phyloP scores from a whole-genome alignment of 2,329 filamentous ascomycete genomes.

The Periconia sp. region DNA sequence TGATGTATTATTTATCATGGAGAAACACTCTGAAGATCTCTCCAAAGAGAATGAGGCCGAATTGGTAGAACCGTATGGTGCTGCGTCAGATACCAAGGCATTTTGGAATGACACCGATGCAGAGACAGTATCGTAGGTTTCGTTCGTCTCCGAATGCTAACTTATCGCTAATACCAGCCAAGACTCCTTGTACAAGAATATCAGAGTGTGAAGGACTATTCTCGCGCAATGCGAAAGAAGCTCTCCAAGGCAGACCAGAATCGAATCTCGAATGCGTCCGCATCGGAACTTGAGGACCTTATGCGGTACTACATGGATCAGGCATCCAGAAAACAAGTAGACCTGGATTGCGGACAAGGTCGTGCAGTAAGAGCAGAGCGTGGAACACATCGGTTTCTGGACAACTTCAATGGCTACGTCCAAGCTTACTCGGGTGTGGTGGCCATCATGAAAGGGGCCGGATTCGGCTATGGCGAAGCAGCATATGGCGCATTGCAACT shows the following conservation, averaged over 20 bases:
- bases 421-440: slow-evolving; percentile 14
- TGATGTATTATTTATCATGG: no score
- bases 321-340: not conserved
- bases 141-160: not conserved
- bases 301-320: not conserved
- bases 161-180: not conserved
- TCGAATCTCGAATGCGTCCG: not conserved
- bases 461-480: slow-evolving; percentile 9
- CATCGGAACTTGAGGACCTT: not conserved
- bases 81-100: not conserved
- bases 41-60: not conserved
- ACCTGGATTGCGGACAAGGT: not conserved
- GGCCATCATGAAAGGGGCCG: slow-evolving; percentile 13
- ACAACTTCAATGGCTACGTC: slow-evolving; percentile 12
- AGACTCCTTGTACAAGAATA: not conserved
- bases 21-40: no score
- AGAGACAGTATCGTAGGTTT: not conserved
- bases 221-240: not conserved
- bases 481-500: slow-evolving; percentile 14
- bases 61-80: not conserved
- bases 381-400: slow-evolving; percentile 8
- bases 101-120: not conserved
- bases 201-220: not conserved
- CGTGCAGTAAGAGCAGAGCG: not conserved
- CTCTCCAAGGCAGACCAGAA: not conserved